These are phyloP conservation scores for Oehlia diaphana DNA, from an alignment of 192 early-diverging fungal species.

Conservation along the genomic window DNA sequence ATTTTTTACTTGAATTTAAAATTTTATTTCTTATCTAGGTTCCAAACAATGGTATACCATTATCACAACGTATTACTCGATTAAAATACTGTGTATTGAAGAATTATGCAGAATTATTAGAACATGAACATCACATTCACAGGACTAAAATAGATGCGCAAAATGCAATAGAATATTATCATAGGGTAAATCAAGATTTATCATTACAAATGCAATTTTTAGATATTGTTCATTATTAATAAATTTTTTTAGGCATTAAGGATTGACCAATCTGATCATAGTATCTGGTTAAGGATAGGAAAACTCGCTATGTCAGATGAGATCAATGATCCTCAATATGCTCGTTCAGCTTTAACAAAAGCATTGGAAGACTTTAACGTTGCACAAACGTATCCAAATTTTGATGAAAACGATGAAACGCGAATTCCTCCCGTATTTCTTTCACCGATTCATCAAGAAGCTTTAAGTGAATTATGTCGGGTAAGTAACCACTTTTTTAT, in stretches of 20 bases:
- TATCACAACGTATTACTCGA: conserved; percentile 13
- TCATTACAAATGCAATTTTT: not conserved
- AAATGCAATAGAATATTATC: conserved; percentile 15
- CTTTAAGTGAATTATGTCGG: not conserved
- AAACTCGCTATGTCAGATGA: conserved; percentile 15
- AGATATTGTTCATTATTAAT: not conserved
- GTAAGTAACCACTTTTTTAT: not conserved
- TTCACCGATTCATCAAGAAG: not conserved
- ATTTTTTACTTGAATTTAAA: not conserved
- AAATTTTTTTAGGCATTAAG: conserved; percentile 7
- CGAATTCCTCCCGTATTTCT: not conserved
- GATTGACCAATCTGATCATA: conserved; percentile 12
- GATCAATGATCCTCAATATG: not conserved
- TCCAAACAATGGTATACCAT: not conserved
- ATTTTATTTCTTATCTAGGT: not conserved
- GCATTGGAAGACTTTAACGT: not conserved
- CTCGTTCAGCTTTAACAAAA: conserved; percentile 2
- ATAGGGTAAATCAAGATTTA: not conserved
- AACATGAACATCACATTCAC: not conserved
- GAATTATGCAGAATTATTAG: conserved; percentile 19
- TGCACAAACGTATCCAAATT: not conserved
- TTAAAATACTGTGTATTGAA: conserved; percentile 13
- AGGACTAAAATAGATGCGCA: conserved; percentile 1
- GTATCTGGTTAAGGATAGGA: conserved; percentile 10
- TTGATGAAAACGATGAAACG: not conserved